Conservation (phyloP, 352 stramenopile species). For the Pythium myriotylum region DNA sequence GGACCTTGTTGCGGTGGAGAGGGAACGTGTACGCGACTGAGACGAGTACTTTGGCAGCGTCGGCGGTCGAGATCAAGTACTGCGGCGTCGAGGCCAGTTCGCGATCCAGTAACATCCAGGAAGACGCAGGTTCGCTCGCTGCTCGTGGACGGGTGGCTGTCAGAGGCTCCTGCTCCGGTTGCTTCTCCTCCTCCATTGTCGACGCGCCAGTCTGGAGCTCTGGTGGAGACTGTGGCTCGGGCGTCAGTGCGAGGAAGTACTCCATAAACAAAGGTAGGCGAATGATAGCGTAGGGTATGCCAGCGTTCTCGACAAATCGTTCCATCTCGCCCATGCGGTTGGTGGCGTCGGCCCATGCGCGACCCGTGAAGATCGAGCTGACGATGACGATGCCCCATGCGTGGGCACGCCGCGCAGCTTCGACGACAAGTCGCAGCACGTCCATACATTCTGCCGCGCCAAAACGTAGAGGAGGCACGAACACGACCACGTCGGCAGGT, state of each 20-base stretch:
- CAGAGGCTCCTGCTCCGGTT: slow-evolving; percentile 10
- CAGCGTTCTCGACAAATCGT: slow-evolving; percentile 55
- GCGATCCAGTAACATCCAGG: slow-evolving; percentile 24
- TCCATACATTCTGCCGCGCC: slow-evolving; percentile 53
- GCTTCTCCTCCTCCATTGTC: slow-evolving; percentile 15
- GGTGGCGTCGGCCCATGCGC: slow-evolving; percentile 35
- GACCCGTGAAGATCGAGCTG: slow-evolving; percentile 62
- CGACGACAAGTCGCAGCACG: slow-evolving; percentile 53
- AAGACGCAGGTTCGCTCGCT: background rate
- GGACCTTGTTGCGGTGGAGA: slow-evolving; percentile 27
- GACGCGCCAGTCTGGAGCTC: background rate
- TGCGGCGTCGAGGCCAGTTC: slow-evolving; percentile 29
- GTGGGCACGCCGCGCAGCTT: slow-evolving; percentile 49
- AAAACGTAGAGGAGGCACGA: slow-evolving; percentile 68
- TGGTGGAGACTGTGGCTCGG: background rate
- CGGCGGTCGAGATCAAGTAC: slow-evolving; percentile 35
- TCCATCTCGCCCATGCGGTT: slow-evolving; percentile 72
- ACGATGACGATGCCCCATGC: slow-evolving; percentile 77
- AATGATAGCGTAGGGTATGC: slow-evolving; percentile 61
- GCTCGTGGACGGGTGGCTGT: background rate
- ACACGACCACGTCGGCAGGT: slow-evolving; percentile 64
- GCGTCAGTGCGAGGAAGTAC: slow-evolving; percentile 65
- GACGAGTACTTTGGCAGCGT: slow-evolving; percentile 32
- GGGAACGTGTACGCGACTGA: slow-evolving; percentile 37
- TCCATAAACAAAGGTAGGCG: slow-evolving; percentile 80